Percentiles rank a stretch among this genome's conserved stretches.
These are phyloP conservation scores for Vigna mungo DNA, from an alignment of 306 rosid genomes.

Conservation along the genomic window DNA sequence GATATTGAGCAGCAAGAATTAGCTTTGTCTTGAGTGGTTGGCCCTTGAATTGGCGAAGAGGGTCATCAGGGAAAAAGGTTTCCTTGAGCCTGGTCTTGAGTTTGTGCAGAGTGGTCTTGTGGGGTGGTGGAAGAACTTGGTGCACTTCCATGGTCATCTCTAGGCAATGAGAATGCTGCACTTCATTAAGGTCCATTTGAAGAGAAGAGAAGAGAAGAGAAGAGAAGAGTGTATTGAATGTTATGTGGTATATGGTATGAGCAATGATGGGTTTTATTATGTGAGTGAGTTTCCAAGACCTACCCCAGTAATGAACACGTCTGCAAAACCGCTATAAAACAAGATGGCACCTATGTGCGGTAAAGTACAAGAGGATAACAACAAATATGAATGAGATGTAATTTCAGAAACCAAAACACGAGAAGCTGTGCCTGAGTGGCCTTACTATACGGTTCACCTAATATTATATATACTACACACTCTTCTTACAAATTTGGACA, in stretches of 20 bases:
- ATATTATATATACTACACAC: constrained; percentile 9
- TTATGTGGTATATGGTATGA: constrained; percentile 32
- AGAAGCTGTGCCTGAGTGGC: background rate
- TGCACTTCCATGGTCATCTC: constrained; percentile 68
- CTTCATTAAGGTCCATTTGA: constrained; percentile 44
- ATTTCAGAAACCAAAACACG: constrained; percentile 12
- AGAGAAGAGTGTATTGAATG: background rate
- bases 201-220: background rate
- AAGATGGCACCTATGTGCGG: constrained; percentile 38
- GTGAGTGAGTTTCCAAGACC: background rate
- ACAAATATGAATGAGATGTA: constrained; percentile 1
- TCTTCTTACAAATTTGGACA: constrained; percentile 4
- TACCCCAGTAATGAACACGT: constrained; percentile 26
- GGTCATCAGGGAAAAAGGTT: constrained; percentile 94
- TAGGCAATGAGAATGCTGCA: constrained; percentile 56
- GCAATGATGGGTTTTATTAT: constrained; percentile 40
- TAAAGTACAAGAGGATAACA: constrained; percentile 45
- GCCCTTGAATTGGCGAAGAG: constrained; percentile 88
- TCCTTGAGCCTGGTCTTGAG: constrained; percentile 72
- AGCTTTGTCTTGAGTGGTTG: constrained; percentile 58
- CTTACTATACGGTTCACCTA: constrained; percentile 1
- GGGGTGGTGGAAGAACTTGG: constrained; percentile 82
- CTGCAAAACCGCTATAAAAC: constrained; percentile 43
- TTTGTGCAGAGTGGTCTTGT: constrained; percentile 57
- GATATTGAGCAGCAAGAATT: constrained; percentile 74